A percentile compares a stretch with the other conserved stretches of the same genome.
These are phyloP conservation scores for Coemansia sp. DNA, from an alignment of 192 early-diverging fungal genomes.

Conservation along the genomic window DNA sequence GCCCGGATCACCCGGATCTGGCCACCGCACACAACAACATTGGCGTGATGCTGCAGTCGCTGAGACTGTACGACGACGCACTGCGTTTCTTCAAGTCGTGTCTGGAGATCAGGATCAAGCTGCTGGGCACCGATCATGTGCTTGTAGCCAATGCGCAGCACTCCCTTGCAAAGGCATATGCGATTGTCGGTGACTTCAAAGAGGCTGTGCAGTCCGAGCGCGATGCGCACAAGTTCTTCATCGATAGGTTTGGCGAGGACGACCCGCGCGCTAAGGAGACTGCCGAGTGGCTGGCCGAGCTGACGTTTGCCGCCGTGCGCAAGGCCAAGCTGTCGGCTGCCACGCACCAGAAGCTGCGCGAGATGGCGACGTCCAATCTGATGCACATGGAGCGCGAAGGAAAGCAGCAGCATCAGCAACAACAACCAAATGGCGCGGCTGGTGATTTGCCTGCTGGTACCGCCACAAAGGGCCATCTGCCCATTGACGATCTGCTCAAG, in stretches of 20 bases:
- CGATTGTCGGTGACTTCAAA: slow-evolving; percentile 70
- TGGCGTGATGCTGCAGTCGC: slow-evolving; percentile 76
- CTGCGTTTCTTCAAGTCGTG: slow-evolving; percentile 74
- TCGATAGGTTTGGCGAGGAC: slow-evolving; percentile 63
- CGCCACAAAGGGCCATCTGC: slow-evolving; percentile 65
- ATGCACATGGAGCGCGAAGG: slow-evolving; percentile 43
- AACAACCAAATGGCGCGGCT: slow-evolving; percentile 32
- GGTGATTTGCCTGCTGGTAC: slow-evolving; percentile 22
- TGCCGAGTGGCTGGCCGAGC: slow-evolving; percentile 65
- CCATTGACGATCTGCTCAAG: slow-evolving; percentile 76
- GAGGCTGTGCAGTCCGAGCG: slow-evolving; percentile 73
- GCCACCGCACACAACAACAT: slow-evolving; percentile 71
- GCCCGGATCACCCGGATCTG: slow-evolving; percentile 76
- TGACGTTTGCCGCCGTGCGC: slow-evolving; percentile 61
- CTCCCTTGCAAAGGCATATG: slow-evolving; percentile 73
- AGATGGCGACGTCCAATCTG: slow-evolving; percentile 27
- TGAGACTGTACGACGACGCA: slow-evolving; percentile 61
- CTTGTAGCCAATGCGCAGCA: slow-evolving; percentile 70
- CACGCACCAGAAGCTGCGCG: slow-evolving; percentile 34
- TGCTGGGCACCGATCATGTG: slow-evolving; percentile 71
- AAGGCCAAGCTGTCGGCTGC: slow-evolving; percentile 52
- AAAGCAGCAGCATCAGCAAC: slow-evolving; percentile 60
- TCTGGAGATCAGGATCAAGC: slow-evolving; percentile 61
- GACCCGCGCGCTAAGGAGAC: slow-evolving; percentile 73
- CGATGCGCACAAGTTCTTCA: slow-evolving; percentile 65